phyloP scores from a whole-genome alignment of 441 rosid species.

The Erodium trifolium region DNA sequence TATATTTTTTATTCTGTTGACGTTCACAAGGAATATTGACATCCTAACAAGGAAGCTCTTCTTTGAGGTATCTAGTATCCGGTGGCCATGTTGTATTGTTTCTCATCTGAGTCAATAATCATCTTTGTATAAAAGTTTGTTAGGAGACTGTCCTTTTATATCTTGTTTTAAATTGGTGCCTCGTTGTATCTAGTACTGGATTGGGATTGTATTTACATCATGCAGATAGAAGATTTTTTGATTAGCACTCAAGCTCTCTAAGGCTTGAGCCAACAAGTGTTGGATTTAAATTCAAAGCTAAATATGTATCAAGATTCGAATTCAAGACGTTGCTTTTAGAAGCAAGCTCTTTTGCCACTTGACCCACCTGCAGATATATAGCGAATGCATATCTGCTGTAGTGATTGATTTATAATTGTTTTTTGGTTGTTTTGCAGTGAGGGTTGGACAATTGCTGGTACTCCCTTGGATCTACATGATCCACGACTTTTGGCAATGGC shows the following conservation, averaged over 20 bases:
- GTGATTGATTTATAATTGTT: constrained; percentile 12
- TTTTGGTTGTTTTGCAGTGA: constrained; percentile 31
- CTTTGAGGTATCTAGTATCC: background rate
- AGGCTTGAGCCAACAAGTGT: too few species aligned
- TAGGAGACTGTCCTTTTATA: background rate
- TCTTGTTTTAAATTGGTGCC: background rate
- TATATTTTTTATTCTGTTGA: background rate
- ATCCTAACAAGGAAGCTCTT: background rate
- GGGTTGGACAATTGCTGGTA: constrained; percentile 49
- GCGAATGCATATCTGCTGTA: background rate
- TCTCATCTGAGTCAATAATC: background rate
- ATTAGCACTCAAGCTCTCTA: too few species aligned
- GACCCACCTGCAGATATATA: background rate
- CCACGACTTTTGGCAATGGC: constrained; percentile 68
- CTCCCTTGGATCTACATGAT: constrained; percentile 52
- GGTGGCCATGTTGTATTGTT: background rate
- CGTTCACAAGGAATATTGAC: background rate
- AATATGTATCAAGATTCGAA: background rate
- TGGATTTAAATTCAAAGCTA: too few species aligned
- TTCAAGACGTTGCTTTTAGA: background rate
- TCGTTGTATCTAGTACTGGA: background rate
- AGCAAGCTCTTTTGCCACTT: too few species aligned
- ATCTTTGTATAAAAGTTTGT: background rate
- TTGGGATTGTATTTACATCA: background rate
- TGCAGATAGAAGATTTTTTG: background rate